Evolutionary conservation across 2,329 filamentous ascomycete species (phyloP).

Genomic region (Botrytis cinerea): DNA sequence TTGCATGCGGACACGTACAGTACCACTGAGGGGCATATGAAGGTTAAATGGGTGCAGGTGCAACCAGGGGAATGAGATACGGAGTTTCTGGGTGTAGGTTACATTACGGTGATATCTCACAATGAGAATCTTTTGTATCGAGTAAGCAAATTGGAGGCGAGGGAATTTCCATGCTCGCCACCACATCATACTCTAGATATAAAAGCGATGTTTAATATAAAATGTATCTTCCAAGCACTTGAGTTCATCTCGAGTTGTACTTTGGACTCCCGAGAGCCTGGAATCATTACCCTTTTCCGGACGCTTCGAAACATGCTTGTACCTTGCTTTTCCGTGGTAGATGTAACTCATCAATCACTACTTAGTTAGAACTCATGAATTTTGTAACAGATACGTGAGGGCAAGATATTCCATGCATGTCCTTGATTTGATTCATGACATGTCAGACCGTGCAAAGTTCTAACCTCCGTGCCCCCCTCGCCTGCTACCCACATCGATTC

Average conservation of each 20-base stretch:
- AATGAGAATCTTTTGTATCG: not conserved
- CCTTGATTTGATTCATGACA: not conserved
- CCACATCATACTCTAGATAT: not conserved
- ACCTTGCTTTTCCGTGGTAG: not conserved
- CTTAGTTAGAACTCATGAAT: not conserved
- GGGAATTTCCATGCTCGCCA: not conserved
- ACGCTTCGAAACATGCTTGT: not conserved
- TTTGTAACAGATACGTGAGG: not conserved
- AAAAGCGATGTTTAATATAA: not conserved
- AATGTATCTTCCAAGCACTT: not conserved
- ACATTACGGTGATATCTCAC: not conserved
- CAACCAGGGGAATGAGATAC: not conserved
- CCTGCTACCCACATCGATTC: not conserved
- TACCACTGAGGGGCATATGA: not conserved
- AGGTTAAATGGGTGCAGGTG: not conserved
- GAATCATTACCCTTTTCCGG: not conserved
- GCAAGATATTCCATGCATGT: not conserved
- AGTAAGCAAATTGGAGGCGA: not conserved
- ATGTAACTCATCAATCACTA: not conserved
- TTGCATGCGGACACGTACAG: not conserved
- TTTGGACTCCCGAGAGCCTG: not conserved
- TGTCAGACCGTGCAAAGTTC: not conserved
- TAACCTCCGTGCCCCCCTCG: not conserved
- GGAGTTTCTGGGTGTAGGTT: slow-evolving; percentile 6
- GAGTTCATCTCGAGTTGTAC: not conserved